These are phyloP conservation scores for Gryganskiella cystojenkinii DNA, from an alignment of 192 early-diverging fungal genomes.

Conservation along the genomic window DNA sequence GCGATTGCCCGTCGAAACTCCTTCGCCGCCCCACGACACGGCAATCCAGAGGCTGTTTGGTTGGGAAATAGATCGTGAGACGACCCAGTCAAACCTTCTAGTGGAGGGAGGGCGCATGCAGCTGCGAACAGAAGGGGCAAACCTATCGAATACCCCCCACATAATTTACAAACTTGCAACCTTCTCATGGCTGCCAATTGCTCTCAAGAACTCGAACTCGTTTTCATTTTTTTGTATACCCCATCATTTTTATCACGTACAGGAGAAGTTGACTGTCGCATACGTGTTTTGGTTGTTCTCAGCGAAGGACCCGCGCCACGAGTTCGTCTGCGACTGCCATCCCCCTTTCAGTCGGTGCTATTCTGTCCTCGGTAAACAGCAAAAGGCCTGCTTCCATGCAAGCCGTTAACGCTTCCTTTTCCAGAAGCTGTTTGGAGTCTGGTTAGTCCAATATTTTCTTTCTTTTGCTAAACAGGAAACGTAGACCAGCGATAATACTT, in stretches of 20 bases:
- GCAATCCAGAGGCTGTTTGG: too few relatives aligned
- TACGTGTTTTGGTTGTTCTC: neutral
- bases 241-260: neutral
- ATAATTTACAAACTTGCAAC: too few relatives aligned
- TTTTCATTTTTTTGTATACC: neutral
- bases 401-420: slow-evolving; percentile 7
- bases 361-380: slow-evolving; percentile 3
- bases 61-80: too few relatives aligned
- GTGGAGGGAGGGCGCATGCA: too few relatives aligned
- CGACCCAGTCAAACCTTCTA: too few relatives aligned
- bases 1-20: too few relatives aligned
- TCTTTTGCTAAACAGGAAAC: too few relatives aligned
- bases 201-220: neutral
- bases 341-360: slow-evolving; percentile 64
- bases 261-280: neutral
- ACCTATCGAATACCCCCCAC: too few relatives aligned
- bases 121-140: too few relatives aligned
- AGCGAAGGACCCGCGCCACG: slow-evolving; percentile 48
- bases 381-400: slow-evolving; percentile 28
- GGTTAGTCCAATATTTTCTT: too few relatives aligned
- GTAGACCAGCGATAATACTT: neutral
- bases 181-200: too few relatives aligned
- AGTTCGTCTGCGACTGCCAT: slow-evolving; percentile 63
- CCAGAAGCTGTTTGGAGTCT: slow-evolving; percentile 9
- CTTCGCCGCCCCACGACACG: too few relatives aligned